Evolutionary conservation across 2,329 filamentous ascomycete genomes (phyloP), one percentile per base, ranked within the genome.

Genomic region (Aphanocladium album): DNA sequence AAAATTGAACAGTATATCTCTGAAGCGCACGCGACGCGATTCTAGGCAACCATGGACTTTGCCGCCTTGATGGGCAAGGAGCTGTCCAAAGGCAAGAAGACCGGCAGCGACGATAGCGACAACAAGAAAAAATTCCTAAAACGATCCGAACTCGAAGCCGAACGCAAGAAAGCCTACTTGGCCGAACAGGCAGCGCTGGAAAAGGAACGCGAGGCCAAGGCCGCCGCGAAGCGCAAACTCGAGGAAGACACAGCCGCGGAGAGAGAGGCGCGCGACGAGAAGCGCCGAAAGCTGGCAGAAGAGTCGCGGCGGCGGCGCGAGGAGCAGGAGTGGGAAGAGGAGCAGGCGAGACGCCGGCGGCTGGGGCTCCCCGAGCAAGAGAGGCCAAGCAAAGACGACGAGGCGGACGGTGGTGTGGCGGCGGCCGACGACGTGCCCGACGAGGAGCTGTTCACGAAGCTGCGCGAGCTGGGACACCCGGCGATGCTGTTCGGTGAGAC

Each of bases 41-140:
- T 57, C 14, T 12, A 43, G 33, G 55, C 45, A 43, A 33, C 63
- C 66, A 99, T 99, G 95, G 93, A 99, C 76, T 99, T 99, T 79
- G 92, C 92, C 63, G 85, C 91, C 39, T 80, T 99, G 52, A 96
- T 99, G 91, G 87, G 90, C 69, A 89, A 91, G 71, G 92, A 96
- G 76, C 95, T 99, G 70, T 86, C 90, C 69, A 96, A 95, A 74
- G 82, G 88, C 67, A 91, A 91, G 74, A 76, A 82, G 59, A 66
- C 75, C 46, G 66, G 76, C 46, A 67, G 76, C 57, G 64, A 74
- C 39, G 69, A 74, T 43, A 47, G 50, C 23, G 57, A 52, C 27
- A 53, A 25, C 8, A 53, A 54, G 39, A 88, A 89, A 69, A 96
- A 96, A 75, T 98, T 91, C 73, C 77, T 91, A 64, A 92, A 91